A percentile compares a stretch with the other conserved stretches of the same genome.
Conservation (phyloP, 805 yeast species). For the Nakazawaea holstii region DNA sequence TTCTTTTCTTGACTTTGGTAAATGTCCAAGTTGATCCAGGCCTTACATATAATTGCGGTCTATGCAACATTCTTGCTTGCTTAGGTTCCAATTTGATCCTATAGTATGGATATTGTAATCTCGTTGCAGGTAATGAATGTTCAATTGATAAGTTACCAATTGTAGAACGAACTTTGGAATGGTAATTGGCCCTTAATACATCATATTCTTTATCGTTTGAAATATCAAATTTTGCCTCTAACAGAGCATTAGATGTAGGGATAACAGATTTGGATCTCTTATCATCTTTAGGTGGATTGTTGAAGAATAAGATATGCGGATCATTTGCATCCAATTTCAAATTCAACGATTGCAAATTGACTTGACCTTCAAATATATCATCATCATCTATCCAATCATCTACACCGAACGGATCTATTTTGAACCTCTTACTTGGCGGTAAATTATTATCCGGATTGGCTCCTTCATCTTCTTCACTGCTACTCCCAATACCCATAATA, state of each 20-base stretch:
- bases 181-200: conserved; percentile 75
- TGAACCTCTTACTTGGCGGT: conserved; percentile 18
- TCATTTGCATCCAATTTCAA: conserved; percentile 81
- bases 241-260: conserved; percentile 49
- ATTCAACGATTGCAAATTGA: conserved; percentile 27
- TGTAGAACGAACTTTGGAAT: conserved; percentile 87
- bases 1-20: conserved; percentile 68
- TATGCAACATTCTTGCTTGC: conserved; percentile 73
- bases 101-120: conserved; percentile 87
- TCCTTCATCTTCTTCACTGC: conserved; percentile 7
- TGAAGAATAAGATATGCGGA: conserved; percentile 65
- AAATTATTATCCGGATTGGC: not conserved
- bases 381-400: conserved; percentile 54
- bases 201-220: conserved; percentile 90
- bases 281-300: conserved; percentile 16
- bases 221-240: conserved; percentile 65
- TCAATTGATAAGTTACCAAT: conserved; percentile 88
- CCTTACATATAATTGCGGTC: conserved; percentile 68
- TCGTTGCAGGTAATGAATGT: conserved; percentile 81
- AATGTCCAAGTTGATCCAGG: conserved; percentile 77
- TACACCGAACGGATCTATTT: conserved; percentile 29
- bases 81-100: conserved; percentile 66
- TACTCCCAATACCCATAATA: conserved; percentile 45
- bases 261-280: conserved; percentile 27
- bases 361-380: conserved; percentile 67